Evolutionary conservation across 2,329 filamentous ascomycete species (phyloP), one percentile per base, ranked within the genome.

Genomic region (Diaporthe sp.): DNA sequence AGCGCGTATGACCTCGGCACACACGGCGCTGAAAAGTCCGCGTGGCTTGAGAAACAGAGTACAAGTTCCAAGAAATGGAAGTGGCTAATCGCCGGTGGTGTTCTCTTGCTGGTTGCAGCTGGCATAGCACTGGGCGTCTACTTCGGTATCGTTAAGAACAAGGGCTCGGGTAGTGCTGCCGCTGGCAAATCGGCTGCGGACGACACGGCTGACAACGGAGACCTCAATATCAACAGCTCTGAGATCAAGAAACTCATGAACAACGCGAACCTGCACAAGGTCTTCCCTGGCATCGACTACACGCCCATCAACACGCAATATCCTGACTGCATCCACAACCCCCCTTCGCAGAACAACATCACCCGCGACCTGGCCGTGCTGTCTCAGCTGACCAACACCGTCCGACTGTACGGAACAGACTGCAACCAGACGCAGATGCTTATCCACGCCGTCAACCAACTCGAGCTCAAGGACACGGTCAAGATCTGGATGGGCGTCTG

Each of bases 361-460:
- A 98, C 97, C 0, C 92, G 95, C 72, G 96, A 98, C 82, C 87
- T 98, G 75, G 96, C 97, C 1, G 93, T 98, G 13, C 91, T 98
- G 71, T 95, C 94, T 17, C 95, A 98, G 83, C 88, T 98, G 58
- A 98, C 95, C 76, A 96, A 98, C 82, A 93, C 92, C 4, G 90
- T 98, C 65, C 93, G 96, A 10, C 88, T 98, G 1, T 98, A 98
- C 83, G 96, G 96, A 68, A 98, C 95, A 17, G 96, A 98, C 85
- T 98, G 96, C 89, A 98, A 98, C 84, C 96, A 98, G 85, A 98
- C 96, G 0, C 91, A 98, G 84, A 97, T 98, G 94, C 91, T 97
- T 0, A 87, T 98, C 12, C 93, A 97, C 80, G 93, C 96, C 28
- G 93, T 98, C 79, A 88, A 94, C 75, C 89, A 89, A 70, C 88